phyloP scores from a whole-genome alignment of 441 rosid species.

The Jatropha podagrica region DNA sequence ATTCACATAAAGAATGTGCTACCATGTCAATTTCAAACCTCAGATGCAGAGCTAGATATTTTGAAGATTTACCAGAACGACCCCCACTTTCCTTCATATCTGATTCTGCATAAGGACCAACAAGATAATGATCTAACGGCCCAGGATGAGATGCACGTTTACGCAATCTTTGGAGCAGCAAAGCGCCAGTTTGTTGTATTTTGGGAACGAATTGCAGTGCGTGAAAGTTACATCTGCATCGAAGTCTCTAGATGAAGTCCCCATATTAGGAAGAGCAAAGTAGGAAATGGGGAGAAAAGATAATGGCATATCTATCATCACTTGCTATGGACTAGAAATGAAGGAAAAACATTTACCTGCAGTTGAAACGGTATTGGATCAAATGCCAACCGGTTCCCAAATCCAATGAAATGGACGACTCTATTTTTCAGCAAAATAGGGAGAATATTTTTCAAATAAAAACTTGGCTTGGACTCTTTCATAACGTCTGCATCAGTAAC shows the following conservation, averaged over 20 bases:
- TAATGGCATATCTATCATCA: constrained; percentile 14
- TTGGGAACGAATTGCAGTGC: constrained; percentile 75
- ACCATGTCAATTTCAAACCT: constrained; percentile 99
- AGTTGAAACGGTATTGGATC: constrained; percentile 85
- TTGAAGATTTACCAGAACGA: constrained; percentile 52
- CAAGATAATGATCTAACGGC: constrained; percentile 67
- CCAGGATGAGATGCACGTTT: constrained; percentile 49
- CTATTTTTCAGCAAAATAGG: constrained; percentile 72
- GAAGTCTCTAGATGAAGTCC: constrained; percentile 85
- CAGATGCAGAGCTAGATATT: constrained; percentile 80
- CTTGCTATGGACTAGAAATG: constrained; percentile 13
- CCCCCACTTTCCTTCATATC: constrained; percentile 38
- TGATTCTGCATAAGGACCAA: constrained; percentile 62
- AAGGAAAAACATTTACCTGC: constrained; percentile 62
- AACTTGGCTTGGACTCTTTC: constrained; percentile 88
- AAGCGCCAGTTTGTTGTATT: constrained; percentile 81
- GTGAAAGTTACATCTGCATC: constrained; percentile 98
- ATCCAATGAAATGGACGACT: constrained; percentile 89
- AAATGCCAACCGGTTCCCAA: constrained; percentile 93
- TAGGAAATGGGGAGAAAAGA: constrained; percentile 2
- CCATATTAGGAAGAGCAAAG: constrained; percentile 42
- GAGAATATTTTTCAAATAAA: constrained; percentile 81
- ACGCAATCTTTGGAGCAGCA: constrained; percentile 75
- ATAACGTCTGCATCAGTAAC: constrained; percentile 68
- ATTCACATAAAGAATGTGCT: constrained; percentile 95